Conservation (phyloP, 805 yeast genomes). For the Starmerella bacillaris region DNA sequence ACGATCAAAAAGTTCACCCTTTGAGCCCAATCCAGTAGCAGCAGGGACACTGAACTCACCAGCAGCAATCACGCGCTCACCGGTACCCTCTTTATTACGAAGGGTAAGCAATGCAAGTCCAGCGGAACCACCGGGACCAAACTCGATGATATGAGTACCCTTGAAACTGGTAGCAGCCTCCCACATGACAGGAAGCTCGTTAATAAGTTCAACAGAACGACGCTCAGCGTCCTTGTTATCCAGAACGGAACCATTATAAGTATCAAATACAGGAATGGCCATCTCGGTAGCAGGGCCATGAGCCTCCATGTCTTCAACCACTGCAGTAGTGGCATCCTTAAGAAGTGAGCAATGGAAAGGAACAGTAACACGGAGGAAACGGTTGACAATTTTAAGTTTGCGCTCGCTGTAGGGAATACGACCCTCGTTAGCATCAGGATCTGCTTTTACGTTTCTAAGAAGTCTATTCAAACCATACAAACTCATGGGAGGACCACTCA, state of each 20-base stretch:
- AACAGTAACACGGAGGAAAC: conserved; percentile 86
- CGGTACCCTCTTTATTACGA: conserved; percentile 97
- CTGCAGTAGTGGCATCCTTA: conserved; percentile 47
- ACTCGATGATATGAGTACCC: conserved; percentile 76
- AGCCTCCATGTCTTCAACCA: conserved; percentile 45
- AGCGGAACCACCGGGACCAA: conserved; percentile 97
- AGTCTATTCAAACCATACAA: conserved; percentile 85
- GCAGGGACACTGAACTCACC: conserved; percentile 62
- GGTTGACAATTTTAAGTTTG: conserved; percentile 78
- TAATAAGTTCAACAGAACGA: conserved; percentile 67
- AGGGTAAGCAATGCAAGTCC: conserved; percentile 93
- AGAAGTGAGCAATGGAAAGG: conserved; percentile 93
- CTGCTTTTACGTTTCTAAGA: conserved; percentile 85
- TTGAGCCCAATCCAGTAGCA: conserved; percentile 71
- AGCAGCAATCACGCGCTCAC: conserved; percentile 82
- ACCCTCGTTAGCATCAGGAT: conserved; percentile 85
- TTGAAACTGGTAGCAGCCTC: conserved; percentile 63
- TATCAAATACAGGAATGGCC: conserved; percentile 78
- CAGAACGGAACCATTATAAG: conserved; percentile 67
- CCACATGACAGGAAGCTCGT: conserved; percentile 86
- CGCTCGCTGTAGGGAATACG: conserved; percentile 88
- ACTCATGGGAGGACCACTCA: conserved; percentile 96
- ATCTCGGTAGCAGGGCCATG: conserved; percentile 44
- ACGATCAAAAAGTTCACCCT: conserved; percentile 79
- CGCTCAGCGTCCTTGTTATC: conserved; percentile 35